Evolutionary conservation across 2,329 filamentous ascomycete species (phyloP), one percentile per base, ranked within the genome.

Genomic region (Aspergillus vadensis): DNA sequence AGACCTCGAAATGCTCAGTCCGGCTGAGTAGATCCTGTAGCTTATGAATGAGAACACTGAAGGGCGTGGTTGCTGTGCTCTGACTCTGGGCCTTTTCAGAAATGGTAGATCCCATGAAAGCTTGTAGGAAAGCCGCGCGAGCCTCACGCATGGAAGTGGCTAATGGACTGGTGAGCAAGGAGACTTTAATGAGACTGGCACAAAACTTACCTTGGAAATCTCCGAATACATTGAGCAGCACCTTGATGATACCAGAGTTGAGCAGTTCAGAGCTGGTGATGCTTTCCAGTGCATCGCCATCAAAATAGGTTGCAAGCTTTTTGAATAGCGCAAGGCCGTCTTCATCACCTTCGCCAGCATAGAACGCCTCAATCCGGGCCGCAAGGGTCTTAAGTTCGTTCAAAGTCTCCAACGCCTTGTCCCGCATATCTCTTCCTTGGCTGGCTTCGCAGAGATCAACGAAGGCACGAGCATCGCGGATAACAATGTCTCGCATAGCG

Each of bases 1-100:
- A 86, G 48, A 99, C 94, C 73, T 99, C 95, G 70, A 98, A 99
- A 80, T 98, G 93, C 80, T 99, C 95, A 36, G 94, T 96, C 67
- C 95, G 88, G 81, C 95, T 99, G 59, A 99, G 85, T 60, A 99
- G 81, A 78, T 99, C 95, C 77, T 99, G 95, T 32, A 99, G 82
- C 76, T 99, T 99, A 74, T 93, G 90, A 43, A 97, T 88, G 74
- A 99, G 83, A 55, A 96, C 86, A 70, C 92, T 95, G 75, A 98
- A 97, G 0, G 92, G 89, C 0, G 94, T 97, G 0, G 87, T 84
- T 2, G 91, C 88, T 4, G 86, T 84, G 15, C 86, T 88, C 72
- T 87, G 88, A 23, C 76, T 79, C 70, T 85, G 89, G 14, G 87
- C 83, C 68, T 86, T 89, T 63, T 73, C 75, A 19, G 79, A 77